Base-by-base conservation (phyloP, 78 protist species). In the Creolimax fragrantissima region DNA sequence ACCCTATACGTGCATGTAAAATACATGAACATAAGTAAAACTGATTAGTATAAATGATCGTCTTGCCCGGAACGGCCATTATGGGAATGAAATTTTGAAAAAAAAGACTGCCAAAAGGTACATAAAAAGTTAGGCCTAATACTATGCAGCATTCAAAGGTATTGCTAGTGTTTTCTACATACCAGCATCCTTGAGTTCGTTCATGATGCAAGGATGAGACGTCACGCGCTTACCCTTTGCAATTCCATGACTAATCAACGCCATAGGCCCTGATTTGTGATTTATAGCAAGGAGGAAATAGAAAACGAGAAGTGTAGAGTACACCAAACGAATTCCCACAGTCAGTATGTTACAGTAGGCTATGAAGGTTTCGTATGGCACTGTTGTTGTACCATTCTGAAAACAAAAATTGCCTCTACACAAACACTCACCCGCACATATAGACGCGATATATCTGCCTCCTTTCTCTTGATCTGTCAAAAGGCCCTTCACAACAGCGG, bases 361-460 rank as follows among this genome's bases (percentile, higher is more conserved):
- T 17, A 32, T 58, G 74, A 58, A 58, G 39, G 11, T 17, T 32
- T 58, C 74, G 11, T 32, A 58, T 17, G 17, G 39, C 17, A 11
- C 74, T 17, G 11, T 17, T 17, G 11, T 58, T 17, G 39, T 17
- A 58, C 17, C 74, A 11, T 32, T 58, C 11, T 17, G 17, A 11
- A 58, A 11, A 58, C 74, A 58, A 11, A 58, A 11, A 58, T 17
- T 58, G 74, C 74, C 11, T 17, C 11, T 17, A 58, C 74, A 58
- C 74, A 58, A 11, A 58, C 74, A 58, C 74, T 32, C 7, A 86
- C 90, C 90, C 7, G 90, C 90, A 86, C 90, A 86, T 43, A 86
- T 86, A 5, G 7, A 6, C 6, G 90, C 90, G 7, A 86, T 42
- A 45, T 86, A 42, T 42, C 44, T 11, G 90, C 41, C 90, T 0